phyloP scores from a whole-genome alignment of 2,329 filamentous ascomycete species.

The Fusarium newnesense region DNA sequence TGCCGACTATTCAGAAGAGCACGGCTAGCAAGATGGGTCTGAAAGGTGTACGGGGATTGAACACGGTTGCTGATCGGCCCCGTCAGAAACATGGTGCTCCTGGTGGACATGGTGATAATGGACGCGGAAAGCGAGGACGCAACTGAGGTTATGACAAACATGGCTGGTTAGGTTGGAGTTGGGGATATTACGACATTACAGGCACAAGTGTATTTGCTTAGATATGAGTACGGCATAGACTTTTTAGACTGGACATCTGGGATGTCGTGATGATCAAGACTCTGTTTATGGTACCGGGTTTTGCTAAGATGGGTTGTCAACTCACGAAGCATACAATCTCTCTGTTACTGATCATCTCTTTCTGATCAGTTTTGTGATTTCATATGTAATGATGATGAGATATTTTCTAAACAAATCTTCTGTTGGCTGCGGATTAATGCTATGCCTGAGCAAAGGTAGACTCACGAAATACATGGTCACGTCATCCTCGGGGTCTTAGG shows the following conservation, averaged over 20 bases:
- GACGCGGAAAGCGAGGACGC: conserved; percentile 20
- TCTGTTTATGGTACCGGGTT: background rate
- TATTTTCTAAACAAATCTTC: accelerated
- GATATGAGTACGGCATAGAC: conserved; percentile 14
- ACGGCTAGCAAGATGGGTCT: conserved; percentile 68
- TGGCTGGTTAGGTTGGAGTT: conserved; percentile 4
- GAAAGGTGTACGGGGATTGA: conserved; percentile 61
- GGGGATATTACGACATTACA: conserved; percentile 12
- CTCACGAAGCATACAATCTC: accelerated
- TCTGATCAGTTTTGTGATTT: accelerated
- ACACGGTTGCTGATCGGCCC: conserved; percentile 56
- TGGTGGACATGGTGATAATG: conserved; percentile 10
- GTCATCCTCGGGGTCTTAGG: too few species aligned
- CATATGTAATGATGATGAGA: accelerated
- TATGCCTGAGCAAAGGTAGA: too few species aligned
- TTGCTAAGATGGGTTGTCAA: too few species aligned
- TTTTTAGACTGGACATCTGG: conserved; percentile 8
- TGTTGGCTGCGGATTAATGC: too few species aligned
- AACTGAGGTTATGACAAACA: background rate
- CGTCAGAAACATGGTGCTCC: conserved; percentile 39
- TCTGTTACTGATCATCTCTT: accelerated
- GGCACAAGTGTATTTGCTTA: background rate
- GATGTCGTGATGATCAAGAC: background rate
- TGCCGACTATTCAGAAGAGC: conserved; percentile 58
- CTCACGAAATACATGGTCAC: too few species aligned